Evolutionary conservation across 1,284 basidiomycete species (phyloP), one percentile per base, ranked within the genome.

Genomic region (Pseudomicrostroma phylloplanum): DNA sequence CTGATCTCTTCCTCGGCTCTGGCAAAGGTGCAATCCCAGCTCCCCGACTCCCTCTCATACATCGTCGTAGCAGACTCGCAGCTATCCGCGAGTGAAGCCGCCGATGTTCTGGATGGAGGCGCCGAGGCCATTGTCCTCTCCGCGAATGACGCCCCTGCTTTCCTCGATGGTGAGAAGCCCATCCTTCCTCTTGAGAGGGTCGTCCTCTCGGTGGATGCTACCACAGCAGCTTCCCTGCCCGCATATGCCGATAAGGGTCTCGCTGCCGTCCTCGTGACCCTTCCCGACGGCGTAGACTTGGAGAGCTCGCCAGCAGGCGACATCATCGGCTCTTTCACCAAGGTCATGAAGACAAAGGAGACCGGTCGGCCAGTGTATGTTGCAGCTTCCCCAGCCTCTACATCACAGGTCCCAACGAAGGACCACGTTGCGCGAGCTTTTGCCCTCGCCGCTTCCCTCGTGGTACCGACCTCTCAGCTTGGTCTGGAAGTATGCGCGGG

Each of bases 331-430:
- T 56, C 59, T 13, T 67, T 65, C 53, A 63, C 69, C 17, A 62
- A 64, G 12, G 48, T 61, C 17, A 67, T 77, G 42, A 60, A 72
- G 48, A 64, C 69, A 25, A 69, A 67, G 43, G 66, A 73, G 9
- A 67, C 64, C 6, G 77, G 77, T 51, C 69, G 70, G 60, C 67
- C 73, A 39, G 66, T 77, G 48, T 78, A 69, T 48, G 67, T 78
- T 12, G 66, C 67, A 7, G 55, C 67, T 25, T 61, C 68, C 8
- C 59, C 63, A 17, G 62, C 63, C 13, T 41, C 36, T 26, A 42
- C 59, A 8, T 39, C 58, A 19, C 19, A 55, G 12, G 64, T 69
- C 36, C 53, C 68, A 4, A 42, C 70, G 13, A 56, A 70, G 15
- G 66, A 70, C 36, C 30, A 36, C 30, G 68, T 72, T 25, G 66